Conservation (phyloP, 352 stramenopile species). For the Plasmopara muralis region DNA sequence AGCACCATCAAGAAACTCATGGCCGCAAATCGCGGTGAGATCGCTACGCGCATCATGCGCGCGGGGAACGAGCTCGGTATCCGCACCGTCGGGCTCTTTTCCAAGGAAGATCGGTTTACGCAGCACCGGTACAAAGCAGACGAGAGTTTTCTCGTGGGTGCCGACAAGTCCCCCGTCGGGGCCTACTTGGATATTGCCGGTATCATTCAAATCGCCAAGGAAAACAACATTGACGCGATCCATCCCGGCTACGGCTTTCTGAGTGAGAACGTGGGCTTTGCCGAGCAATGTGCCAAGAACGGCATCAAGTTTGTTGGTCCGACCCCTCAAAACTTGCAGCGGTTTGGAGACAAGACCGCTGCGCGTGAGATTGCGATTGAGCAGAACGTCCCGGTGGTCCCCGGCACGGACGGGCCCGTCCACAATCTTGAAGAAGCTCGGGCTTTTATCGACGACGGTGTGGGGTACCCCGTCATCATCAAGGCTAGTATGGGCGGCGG, state of each 20-base stretch:
- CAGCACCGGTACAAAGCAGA: conserved; percentile 97
- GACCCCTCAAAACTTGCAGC: conserved; percentile 87
- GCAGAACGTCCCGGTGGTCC: conserved; percentile 83
- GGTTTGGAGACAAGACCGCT: conserved; percentile 87
- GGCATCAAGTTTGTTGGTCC: conserved; percentile 95
- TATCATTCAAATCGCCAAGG: conserved; percentile 90
- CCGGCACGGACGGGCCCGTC: conserved; percentile 87
- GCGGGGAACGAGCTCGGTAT: conserved; percentile 91
- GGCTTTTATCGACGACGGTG: conserved; percentile 86
- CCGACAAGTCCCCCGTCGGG: conserved; percentile 87
- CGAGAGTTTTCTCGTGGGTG: conserved; percentile 91
- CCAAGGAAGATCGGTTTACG: conserved; percentile 92
- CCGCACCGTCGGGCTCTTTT: conserved; percentile 87
- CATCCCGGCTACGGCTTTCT: conserved; percentile 98
- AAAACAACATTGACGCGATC: conserved; percentile 91
- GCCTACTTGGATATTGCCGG: conserved; percentile 94
- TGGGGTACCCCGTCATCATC: conserved; percentile 95
- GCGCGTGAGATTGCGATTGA: conserved; percentile 87
- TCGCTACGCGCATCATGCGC: conserved; percentile 95
- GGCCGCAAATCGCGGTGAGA: conserved; percentile 97
- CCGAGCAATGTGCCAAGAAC: conserved; percentile 84
- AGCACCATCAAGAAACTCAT: conserved; percentile 94
- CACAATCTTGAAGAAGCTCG: conserved; percentile 82
- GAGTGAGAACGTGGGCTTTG: conserved; percentile 94
- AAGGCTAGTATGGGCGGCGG: conserved; percentile 97